A percentile compares a stretch with the other conserved stretches of the same genome.
Conservation (phyloP, 1,139 yeast species). For the Lodderomyces margitis region DNA sequence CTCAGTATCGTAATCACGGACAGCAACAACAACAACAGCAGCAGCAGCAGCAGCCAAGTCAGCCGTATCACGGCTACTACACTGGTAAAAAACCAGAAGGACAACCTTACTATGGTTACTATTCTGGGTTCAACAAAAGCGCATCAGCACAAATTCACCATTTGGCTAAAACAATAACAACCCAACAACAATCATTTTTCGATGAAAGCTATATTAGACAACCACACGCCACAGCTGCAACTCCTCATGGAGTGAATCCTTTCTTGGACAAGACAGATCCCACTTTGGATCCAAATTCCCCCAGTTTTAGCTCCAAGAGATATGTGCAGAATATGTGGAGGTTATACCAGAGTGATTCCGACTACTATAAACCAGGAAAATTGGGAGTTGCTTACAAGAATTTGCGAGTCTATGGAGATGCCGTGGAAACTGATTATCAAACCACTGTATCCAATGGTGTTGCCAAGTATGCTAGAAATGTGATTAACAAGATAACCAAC, state of each 20-base stretch:
- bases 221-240: neutral
- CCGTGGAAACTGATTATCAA: slow-evolving; percentile 78
- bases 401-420: slow-evolving; percentile 71
- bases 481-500: neutral
- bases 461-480: slow-evolving; percentile 19
- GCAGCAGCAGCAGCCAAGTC: too few relatives aligned
- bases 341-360: slow-evolving; percentile 56
- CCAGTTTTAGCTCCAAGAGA: slow-evolving; percentile 13
- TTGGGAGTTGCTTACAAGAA: slow-evolving; percentile 70
- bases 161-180: slow-evolving; percentile 13
- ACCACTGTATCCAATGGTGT: slow-evolving; percentile 60
- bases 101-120: slow-evolving; percentile 16
- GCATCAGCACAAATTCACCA: slow-evolving; percentile 14
- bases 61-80: slow-evolving; percentile 12
- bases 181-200: slow-evolving; percentile 7
- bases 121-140: slow-evolving; percentile 12
- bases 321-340: slow-evolving; percentile 75
- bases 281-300: slow-evolving; percentile 13
- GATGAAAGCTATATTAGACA: slow-evolving; percentile 8
- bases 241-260: slow-evolving; percentile 13
- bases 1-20: too few relatives aligned
- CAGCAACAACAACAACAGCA: too few relatives aligned
- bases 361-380: slow-evolving; percentile 58
- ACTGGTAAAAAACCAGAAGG: slow-evolving; percentile 12
- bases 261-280: slow-evolving; percentile 15